These are phyloP conservation scores for Teunomyces tritomae DNA, from an alignment of 805 yeast genomes.

Conservation along the genomic window DNA sequence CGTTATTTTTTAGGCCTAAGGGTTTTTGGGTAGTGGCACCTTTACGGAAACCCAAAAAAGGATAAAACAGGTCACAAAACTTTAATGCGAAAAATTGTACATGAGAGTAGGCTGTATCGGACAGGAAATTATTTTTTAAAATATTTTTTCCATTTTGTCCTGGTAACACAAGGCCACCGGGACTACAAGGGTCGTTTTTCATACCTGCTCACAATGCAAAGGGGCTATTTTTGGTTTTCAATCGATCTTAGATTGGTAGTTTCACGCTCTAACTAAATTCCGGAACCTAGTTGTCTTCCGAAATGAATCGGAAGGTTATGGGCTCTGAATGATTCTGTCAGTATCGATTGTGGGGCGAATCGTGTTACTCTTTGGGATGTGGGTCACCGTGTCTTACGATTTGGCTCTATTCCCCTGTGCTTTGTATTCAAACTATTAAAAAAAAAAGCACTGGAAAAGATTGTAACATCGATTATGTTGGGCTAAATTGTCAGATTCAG, in stretches of 20 bases:
- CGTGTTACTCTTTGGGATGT: not conserved
- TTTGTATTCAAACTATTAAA: not conserved
- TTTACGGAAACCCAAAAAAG: not conserved
- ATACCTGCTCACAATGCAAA: not conserved
- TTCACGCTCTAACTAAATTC: not conserved
- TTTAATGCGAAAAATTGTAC: not conserved
- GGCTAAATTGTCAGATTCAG: not conserved
- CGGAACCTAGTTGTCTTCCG: not conserved
- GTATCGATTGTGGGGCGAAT: not conserved
- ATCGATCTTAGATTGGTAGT: conserved; percentile 1
- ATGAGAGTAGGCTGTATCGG: not conserved
- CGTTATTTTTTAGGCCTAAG: not conserved
- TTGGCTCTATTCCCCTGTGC: not conserved
- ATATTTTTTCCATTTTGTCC: not conserved
- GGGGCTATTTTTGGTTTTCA: not conserved
- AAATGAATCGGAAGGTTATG: not conserved
- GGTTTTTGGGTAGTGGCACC: not conserved
- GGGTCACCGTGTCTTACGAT: not conserved
- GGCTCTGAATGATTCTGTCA: not conserved
- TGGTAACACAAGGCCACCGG: not conserved
- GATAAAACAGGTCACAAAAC: not conserved
- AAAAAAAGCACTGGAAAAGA: not conserved
- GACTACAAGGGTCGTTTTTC: not conserved
- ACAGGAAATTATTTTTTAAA: not conserved
- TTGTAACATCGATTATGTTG: conserved; percentile 1